Evolutionary conservation across 257 asterid genomes (phyloP).

Genomic region (Solanum bukasovii): DNA sequence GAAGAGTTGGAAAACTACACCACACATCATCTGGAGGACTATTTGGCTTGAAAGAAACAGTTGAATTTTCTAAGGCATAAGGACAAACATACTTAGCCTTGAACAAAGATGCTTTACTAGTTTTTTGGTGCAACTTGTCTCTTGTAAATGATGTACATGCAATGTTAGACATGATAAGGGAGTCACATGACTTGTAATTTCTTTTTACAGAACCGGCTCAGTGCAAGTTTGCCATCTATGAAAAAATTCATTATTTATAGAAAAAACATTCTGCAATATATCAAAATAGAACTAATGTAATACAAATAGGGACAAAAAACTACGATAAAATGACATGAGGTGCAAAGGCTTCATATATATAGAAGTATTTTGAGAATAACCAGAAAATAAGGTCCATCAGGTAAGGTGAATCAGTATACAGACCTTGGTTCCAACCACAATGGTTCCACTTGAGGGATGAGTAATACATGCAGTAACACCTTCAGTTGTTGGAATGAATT

Average conservation of each 20-base stretch:
- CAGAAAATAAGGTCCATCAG: neutral
- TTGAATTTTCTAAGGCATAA: neutral
- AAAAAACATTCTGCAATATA: neutral
- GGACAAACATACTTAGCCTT: neutral
- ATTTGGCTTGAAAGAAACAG: neutral
- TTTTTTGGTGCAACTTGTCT: neutral
- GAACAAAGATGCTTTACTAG: neutral
- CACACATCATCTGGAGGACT: neutral
- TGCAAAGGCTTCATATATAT: neutral
- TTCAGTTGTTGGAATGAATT: constrained; percentile 43
- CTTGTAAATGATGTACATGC: neutral
- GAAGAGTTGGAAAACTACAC: neutral
- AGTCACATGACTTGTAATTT: neutral
- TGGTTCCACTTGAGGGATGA: constrained; percentile 69
- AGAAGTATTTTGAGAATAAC: neutral
- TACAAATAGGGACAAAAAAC: neutral
- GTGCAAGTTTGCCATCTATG: neutral
- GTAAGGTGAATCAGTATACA: neutral
- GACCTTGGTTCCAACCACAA: constrained; percentile 89
- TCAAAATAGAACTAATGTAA: neutral
- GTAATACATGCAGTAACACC: constrained; percentile 62
- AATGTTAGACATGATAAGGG: neutral
- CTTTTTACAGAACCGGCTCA: neutral
- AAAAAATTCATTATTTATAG: neutral
- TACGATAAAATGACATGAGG: neutral